phyloP scores from a whole-genome alignment of 2,329 filamentous ascomycete species.

The Penicillium sp. region DNA sequence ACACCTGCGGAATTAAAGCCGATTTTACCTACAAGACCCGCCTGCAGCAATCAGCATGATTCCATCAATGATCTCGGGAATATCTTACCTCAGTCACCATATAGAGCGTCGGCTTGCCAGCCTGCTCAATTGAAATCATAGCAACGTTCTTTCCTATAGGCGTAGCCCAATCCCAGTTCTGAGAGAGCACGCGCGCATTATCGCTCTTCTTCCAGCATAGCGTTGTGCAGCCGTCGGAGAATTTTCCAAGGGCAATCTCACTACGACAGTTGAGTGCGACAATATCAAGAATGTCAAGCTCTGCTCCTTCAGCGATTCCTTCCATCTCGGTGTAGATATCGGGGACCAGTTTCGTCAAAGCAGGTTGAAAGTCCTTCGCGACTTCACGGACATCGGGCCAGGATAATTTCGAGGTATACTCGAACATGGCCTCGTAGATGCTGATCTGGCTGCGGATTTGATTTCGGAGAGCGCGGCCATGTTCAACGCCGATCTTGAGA shows the following conservation, averaged over 20 bases:
- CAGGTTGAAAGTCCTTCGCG: constrained; percentile 49
- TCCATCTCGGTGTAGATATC: constrained; percentile 47
- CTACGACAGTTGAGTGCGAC: constrained; percentile 61
- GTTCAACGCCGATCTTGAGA: constrained; percentile 49
- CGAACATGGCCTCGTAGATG: constrained; percentile 52
- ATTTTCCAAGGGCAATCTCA: constrained; percentile 59
- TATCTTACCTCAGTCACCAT: constrained; percentile 53
- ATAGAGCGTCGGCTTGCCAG: constrained; percentile 49
- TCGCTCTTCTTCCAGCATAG: constrained; percentile 51
- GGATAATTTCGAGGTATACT: constrained; percentile 46
- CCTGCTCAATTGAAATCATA: constrained; percentile 49
- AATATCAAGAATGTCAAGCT: constrained; percentile 50
- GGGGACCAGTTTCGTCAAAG: constrained; percentile 41
- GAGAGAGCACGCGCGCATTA: constrained; percentile 45
- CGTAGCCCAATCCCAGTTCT: constrained; percentile 62
- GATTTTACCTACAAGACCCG: constrained; percentile 64
- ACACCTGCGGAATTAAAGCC: constrained; percentile 62
- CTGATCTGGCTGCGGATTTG: constrained; percentile 46
- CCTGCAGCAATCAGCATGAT: constrained; percentile 24
- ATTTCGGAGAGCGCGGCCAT: constrained; percentile 42
- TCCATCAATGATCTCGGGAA: background rate
- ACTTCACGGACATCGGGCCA: constrained; percentile 49
- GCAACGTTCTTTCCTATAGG: constrained; percentile 54
- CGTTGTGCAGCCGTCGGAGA: constrained; percentile 60
- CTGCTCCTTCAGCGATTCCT: constrained; percentile 57